Evolutionary conservation across 352 stramenopile species (phyloP).

Genomic region (Pythium phragmitis): DNA sequence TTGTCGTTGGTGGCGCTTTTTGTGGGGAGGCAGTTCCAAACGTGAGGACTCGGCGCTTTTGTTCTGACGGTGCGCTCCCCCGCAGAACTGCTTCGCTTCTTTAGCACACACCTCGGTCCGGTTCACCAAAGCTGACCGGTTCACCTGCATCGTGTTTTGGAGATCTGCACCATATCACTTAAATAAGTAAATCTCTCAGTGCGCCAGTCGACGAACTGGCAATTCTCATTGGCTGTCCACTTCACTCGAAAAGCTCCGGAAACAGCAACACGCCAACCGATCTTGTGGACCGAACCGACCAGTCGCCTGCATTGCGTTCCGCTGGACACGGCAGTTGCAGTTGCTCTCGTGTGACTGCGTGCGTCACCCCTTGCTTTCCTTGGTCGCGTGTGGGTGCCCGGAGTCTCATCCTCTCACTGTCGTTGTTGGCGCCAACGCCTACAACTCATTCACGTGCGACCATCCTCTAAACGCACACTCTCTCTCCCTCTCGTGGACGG

Average conservation of each 20-base stretch:
- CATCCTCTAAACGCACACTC: neutral
- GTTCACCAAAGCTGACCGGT: slow-evolving; percentile 18
- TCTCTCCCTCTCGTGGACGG: neutral
- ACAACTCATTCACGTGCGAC: neutral
- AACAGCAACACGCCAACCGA: neutral
- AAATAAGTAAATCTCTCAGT: neutral
- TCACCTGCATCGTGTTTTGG: slow-evolving; percentile 14
- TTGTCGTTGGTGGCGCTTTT: slow-evolving; percentile 23
- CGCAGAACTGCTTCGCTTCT: slow-evolving; percentile 21
- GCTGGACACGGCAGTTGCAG: slow-evolving; percentile 8
- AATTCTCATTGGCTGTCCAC: slow-evolving; percentile 18
- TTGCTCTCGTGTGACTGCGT: neutral
- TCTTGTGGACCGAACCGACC: neutral
- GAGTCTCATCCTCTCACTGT: too few relatives aligned
- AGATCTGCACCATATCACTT: slow-evolving; percentile 13
- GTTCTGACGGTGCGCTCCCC: slow-evolving; percentile 25
- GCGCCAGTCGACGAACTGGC: slow-evolving; percentile 23
- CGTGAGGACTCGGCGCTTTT: slow-evolving; percentile 19
- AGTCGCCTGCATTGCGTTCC: slow-evolving; percentile 5
- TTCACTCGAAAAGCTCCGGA: slow-evolving; percentile 12
- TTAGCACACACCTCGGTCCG: slow-evolving; percentile 22
- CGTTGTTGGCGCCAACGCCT: too few relatives aligned
- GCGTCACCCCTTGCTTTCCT: too few relatives aligned
- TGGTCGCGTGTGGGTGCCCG: too few relatives aligned
- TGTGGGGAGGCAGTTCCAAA: slow-evolving; percentile 31